phyloP scores from a whole-genome alignment of 179 eudicot genomes.

The Silene coronaria region DNA sequence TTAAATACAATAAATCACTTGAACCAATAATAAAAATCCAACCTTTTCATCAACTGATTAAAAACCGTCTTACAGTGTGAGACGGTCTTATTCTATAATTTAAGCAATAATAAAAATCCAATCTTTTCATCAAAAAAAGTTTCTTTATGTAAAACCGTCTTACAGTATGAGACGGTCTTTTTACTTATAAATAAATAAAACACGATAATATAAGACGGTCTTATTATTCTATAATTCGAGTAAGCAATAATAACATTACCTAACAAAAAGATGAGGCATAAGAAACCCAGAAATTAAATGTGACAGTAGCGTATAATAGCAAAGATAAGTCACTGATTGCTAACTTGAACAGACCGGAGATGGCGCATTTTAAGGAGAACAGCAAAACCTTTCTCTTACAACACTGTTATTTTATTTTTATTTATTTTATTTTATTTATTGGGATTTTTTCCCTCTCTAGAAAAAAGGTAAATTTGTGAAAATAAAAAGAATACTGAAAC shows the following conservation, averaged over 20 bases:
- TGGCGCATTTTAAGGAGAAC: not conserved
- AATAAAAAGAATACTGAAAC: slow-evolving; percentile 18
- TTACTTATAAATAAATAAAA: no score
- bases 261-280: slow-evolving; percentile 25
- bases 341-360: slow-evolving; percentile 18
- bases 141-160: not conserved
- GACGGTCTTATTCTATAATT: no score
- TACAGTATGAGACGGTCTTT: no score
- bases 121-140: not conserved
- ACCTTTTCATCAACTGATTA: slow-evolving; percentile 13
- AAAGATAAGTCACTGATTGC: not conserved
- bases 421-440: no score
- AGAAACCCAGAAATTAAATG: slow-evolving; percentile 7
- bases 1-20: slow-evolving; percentile 13
- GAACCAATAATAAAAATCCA: slow-evolving; percentile 24
- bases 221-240: no score
- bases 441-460: no score
- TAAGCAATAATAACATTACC: slow-evolving; percentile 16
- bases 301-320: no score
- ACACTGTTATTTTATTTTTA: no score
- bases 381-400: no score
- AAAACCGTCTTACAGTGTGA: not conserved
- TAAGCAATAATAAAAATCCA: not conserved
- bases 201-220: no score
- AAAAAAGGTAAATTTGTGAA: not conserved